These are phyloP conservation scores for Xylariales sp. DNA, from an alignment of 2,329 filamentous ascomycete genomes.

Conservation along the genomic window DNA sequence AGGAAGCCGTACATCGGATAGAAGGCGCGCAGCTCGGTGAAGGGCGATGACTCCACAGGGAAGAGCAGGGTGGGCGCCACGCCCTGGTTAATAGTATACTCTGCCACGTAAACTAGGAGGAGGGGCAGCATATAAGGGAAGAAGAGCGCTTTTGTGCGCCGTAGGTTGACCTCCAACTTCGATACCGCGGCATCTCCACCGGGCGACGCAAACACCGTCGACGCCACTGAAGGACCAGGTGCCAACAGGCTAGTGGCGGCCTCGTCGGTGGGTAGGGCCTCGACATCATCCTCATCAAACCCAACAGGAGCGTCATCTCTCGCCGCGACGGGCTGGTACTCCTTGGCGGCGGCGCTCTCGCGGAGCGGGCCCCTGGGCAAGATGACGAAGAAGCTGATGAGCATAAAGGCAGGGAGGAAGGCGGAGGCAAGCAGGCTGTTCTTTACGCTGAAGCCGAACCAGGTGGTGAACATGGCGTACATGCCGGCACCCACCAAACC, in stretches of 20 bases:
- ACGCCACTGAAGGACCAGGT: conserved; percentile 34
- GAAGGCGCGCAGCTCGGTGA: conserved; percentile 76
- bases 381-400: conserved; percentile 79
- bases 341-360: conserved; percentile 35
- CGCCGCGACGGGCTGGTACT: conserved; percentile 50
- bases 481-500: conserved; percentile 82
- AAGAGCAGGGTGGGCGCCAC: conserved; percentile 88
- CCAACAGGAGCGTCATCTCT: no score
- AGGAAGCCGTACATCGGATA: conserved; percentile 94
- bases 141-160: conserved; percentile 66
- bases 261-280: conserved; percentile 29
- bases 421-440: conserved; percentile 74
- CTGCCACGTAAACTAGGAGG: conserved; percentile 86
- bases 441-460: conserved; percentile 69
- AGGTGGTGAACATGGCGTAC: conserved; percentile 82
- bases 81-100: conserved; percentile 97
- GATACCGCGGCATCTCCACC: conserved; percentile 23
- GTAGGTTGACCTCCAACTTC: conserved; percentile 47
- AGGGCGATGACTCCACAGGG: conserved; percentile 71
- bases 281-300: conserved; percentile 32
- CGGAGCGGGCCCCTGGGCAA: conserved; percentile 65
- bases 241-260: conserved; percentile 46
- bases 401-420: conserved; percentile 75
- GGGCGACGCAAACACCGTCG: conserved; percentile 33
- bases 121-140: conserved; percentile 85